Base-by-base conservation (phyloP, 148 eudicot species). In the Fagopyrum homotropicum region DNA sequence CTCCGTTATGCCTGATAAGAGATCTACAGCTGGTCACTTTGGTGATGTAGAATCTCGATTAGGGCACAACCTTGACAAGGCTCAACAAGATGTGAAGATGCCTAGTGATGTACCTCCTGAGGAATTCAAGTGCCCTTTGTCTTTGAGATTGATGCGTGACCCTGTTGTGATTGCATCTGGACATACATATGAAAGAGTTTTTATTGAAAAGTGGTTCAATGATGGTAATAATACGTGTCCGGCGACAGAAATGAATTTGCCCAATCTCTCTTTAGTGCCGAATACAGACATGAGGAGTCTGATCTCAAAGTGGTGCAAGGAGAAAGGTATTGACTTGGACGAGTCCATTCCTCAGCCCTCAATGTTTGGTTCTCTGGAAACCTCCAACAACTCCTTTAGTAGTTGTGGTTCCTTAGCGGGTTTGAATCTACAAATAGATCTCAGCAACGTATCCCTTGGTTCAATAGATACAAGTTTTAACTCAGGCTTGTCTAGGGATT, bases 161-260 rank as follows among this genome's bases (percentile, higher is more conserved):
- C 98, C 98, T 50, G 98, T 91, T 11, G 83, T 91, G 69, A 91
- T 88, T 77, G 88, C 87, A 77, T 91, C 98, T 45, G 97, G 97
- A 35, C 84, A 86, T 78, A 89, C 98, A 54, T 94, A 78, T 77
- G 98, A 94, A 79, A 94, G 96, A 83, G 75, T 78, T 61, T 84
- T 79, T 83, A 85, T 94, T 52, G 87, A 94, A 74, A 90, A 86
- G 70, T 94, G 98, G 98, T 91, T 94, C 61, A 88, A 78, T 77
- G 91, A 88, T 71, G 98, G 93, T 75, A 83, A 90, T 70, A 85
- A 80, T 70, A 85, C 88, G 14, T 94, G 98, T 79, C 98, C 97
- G 2, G 83, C 72, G 75, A 91, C 97, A 35, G 79, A 81, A 69
- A 66, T 52, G 79, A 88, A 90, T 55, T 72, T 94, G 72, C 56